Conservation (phyloP, 2,329 filamentous ascomycete species). For the Pyrenophora seminiperda region DNA sequence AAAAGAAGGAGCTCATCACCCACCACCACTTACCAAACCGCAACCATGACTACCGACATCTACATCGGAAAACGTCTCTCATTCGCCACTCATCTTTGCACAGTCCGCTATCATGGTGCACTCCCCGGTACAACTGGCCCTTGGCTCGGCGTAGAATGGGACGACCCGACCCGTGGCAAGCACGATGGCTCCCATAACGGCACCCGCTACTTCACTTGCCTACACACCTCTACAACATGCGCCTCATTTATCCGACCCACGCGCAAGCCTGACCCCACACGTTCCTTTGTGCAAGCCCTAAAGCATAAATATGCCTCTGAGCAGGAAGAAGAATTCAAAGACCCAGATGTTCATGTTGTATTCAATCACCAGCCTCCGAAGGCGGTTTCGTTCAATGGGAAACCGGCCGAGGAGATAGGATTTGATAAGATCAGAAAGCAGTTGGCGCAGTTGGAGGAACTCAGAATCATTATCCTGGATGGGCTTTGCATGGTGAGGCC, state of each 20-base stretch:
- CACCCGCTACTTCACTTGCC: conserved; percentile 55
- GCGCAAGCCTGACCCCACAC: conserved; percentile 68
- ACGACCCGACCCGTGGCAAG: conserved; percentile 83
- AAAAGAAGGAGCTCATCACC: neutral
- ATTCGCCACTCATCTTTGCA: conserved; percentile 77
- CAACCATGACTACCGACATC: conserved; percentile 39
- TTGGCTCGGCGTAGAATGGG: conserved; percentile 98
- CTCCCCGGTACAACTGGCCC: conserved; percentile 76
- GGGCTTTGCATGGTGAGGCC: conserved; percentile 65
- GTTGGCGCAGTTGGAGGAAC: conserved; percentile 76
- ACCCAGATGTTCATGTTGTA: conserved; percentile 39
- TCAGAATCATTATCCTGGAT: conserved; percentile 83
- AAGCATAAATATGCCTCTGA: conserved; percentile 78
- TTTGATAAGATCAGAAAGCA: conserved; percentile 89
- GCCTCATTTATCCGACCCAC: conserved; percentile 87
- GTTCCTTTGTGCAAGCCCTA: conserved; percentile 79
- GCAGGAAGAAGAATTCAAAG: conserved; percentile 39
- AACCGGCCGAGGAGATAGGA: conserved; percentile 89
- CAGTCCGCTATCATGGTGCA: conserved; percentile 79
- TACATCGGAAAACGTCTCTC: conserved; percentile 77
- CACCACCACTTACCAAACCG: neutral
- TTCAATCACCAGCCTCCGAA: conserved; percentile 38
- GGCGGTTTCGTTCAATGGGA: conserved; percentile 74
- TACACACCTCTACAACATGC: conserved; percentile 67
- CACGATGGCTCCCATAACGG: conserved; percentile 85